Evolutionary conservation across 805 yeast genomes (phyloP).

Genomic region (Saccharomycodes ludwigii): DNA sequence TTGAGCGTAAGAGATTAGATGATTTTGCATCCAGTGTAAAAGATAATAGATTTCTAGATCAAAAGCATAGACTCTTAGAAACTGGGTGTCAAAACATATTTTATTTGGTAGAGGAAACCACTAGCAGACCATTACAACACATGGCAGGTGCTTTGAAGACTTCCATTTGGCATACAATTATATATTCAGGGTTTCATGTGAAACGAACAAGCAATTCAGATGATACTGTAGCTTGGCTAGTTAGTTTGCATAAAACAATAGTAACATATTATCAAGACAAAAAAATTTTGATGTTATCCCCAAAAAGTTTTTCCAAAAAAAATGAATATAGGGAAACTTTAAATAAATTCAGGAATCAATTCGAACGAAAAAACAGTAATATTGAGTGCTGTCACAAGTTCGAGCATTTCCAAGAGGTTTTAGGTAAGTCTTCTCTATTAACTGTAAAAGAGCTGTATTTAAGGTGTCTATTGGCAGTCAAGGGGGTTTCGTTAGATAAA

Average conservation of each 20-base stretch:
- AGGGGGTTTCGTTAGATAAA: slow-evolving; percentile 76
- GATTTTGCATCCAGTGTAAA: slow-evolving; percentile 72
- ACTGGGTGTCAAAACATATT: slow-evolving; percentile 56
- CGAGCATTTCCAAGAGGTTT: slow-evolving; percentile 47
- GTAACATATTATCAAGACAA: no score
- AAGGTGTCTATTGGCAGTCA: slow-evolving; percentile 62
- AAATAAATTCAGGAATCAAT: slow-evolving; percentile 31
- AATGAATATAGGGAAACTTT: slow-evolving; percentile 34
- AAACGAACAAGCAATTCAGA: slow-evolving; percentile 60
- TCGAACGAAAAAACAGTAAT: slow-evolving; percentile 21
- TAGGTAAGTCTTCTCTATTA: slow-evolving; percentile 57
- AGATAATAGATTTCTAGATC: slow-evolving; percentile 86
- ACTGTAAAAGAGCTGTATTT: slow-evolving; percentile 70
- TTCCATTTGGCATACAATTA: slow-evolving; percentile 56
- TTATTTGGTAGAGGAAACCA: slow-evolving; percentile 72
- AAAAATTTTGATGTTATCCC: slow-evolving; percentile 33
- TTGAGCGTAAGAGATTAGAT: slow-evolving; percentile 82
- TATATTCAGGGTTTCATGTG: slow-evolving; percentile 53
- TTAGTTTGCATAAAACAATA: slow-evolving; percentile 37
- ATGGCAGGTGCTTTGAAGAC: slow-evolving; percentile 64
- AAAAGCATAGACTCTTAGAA: slow-evolving; percentile 60
- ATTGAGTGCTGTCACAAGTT: slow-evolving; percentile 34
- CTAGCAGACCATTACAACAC: slow-evolving; percentile 28
- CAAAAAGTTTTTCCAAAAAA: slow-evolving; percentile 28
- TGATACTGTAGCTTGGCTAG: slow-evolving; percentile 43